Conservation (phyloP, 768 basidiomycete genomes). For the Leccinellum rugosiceps region DNA sequence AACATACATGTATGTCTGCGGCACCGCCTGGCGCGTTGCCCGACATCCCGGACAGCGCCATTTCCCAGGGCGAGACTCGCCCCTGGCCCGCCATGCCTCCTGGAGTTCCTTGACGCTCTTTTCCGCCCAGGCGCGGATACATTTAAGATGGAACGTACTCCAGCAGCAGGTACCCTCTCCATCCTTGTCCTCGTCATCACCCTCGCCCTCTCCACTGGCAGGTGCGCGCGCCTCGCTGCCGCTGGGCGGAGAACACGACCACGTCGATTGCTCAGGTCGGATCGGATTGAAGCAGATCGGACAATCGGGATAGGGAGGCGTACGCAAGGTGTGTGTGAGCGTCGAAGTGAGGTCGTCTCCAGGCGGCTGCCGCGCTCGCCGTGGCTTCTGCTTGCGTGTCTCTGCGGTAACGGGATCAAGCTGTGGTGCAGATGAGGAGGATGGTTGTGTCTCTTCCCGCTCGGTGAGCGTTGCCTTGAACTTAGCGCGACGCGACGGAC, state of each 20-base stretch:
- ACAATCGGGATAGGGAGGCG: conserved; percentile 74
- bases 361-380: conserved; percentile 9
- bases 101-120: conserved; percentile 72
- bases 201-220: not conserved
- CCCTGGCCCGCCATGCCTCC: conserved; percentile 71
- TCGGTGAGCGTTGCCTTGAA: conserved; percentile 38
- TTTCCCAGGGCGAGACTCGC: conserved; percentile 65
- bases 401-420: not conserved
- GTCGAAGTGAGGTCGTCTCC: conserved; percentile 72
- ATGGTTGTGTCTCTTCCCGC: not conserved
- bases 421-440: not conserved
- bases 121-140: conserved; percentile 83
- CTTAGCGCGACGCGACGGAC: conserved; percentile 31
- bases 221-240: not conserved
- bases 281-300: conserved; percentile 81
- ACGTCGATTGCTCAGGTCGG: conserved; percentile 74
- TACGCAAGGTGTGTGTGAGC: conserved; percentile 62
- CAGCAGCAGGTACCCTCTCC: conserved; percentile 65
- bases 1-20: conserved; percentile 59
- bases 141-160: conserved; percentile 88
- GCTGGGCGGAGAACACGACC: conserved; percentile 75
- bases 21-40: conserved; percentile 63
- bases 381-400: conserved; percentile 5
- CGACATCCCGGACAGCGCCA: conserved; percentile 98
- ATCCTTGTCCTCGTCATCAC: conserved; percentile 15